Base-by-base conservation (phyloP, 305 asterid genomes). In the Plantago lanceolata region DNA sequence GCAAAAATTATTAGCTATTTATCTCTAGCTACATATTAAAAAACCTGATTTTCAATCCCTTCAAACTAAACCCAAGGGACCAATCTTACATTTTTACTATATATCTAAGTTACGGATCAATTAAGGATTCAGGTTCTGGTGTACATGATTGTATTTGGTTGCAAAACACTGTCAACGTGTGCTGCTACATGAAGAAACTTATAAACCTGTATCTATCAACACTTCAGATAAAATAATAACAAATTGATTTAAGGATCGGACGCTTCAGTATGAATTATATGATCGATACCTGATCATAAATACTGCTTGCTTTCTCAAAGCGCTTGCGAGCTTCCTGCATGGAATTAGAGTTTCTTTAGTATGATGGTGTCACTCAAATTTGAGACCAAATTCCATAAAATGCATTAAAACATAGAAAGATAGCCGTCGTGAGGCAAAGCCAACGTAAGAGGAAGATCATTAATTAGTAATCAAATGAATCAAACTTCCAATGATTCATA, bases 251-350 rank as follows among this genome's bases (percentile, higher is more conserved):
- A 37, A 37, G 9, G 45, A 37, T 37, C 14, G 8, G 45, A 37
- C 8, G 45, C 45, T 37, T 37, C 45, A 37, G 14, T 37, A 11
- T 37, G 9, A 37, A 6, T 8, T 7, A 4, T 37, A 37, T 37
- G 15, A 37, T 2, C 13, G 14, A 37, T 37, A 37, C 99, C 97
- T 93, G 99, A 68, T 90, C 97, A 75, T 93, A 93, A 71, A 72
- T 69, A 69, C 78, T 81, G 72, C 81, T 85, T 58, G 94, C 96
- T 74, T 93, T 93, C 77, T 90, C 99, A 77, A 90, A 93, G 72
- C 97, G 96, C 82, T 90, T 93, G 78, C 81, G 97, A 71, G 95
- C 88, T 75, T 93, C 99, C 99, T 93, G 95, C 73, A 68, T 61
- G 19, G 66, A 70, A 54, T 61, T 61, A 72, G 64, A 58, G 63